phyloP scores from a whole-genome alignment of 2,329 filamentous ascomycete species.

The Botrytis hyacinthi region DNA sequence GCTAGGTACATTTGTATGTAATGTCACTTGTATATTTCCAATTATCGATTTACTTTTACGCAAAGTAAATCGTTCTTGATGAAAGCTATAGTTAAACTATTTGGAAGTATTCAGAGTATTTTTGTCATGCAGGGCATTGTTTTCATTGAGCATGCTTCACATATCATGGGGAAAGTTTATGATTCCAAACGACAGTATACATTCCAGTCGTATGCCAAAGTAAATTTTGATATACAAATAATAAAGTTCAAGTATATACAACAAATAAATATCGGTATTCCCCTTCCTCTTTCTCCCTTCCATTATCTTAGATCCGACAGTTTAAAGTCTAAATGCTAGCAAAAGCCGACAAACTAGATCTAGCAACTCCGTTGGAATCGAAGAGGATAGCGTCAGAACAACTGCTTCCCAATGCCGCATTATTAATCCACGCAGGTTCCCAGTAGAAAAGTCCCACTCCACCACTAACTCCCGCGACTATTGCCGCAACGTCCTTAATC shows the following conservation, averaged over 20 bases:
- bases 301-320: background rate
- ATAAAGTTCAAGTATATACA: background rate
- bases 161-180: background rate
- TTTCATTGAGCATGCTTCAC: background rate
- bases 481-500: constrained; percentile 56
- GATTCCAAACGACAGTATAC: background rate
- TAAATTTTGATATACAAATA: background rate
- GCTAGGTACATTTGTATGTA: background rate
- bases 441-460: constrained; percentile 68
- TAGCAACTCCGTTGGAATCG: constrained; percentile 50
- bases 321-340: constrained; percentile 23
- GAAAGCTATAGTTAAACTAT: accelerated
- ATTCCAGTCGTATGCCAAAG: background rate
- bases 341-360: constrained; percentile 58
- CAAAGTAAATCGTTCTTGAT: background rate
- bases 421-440: constrained; percentile 71
- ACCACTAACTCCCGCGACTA: constrained; percentile 52
- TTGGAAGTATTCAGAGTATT: background rate
- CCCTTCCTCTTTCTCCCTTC: background rate
- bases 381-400: constrained; percentile 65
- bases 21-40: background rate
- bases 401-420: constrained; percentile 61
- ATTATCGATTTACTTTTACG: background rate
- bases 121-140: background rate
- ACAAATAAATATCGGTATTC: background rate